Conservation (phyloP, 2,329 filamentous ascomycete species). For the Claviceps arundinis region DNA sequence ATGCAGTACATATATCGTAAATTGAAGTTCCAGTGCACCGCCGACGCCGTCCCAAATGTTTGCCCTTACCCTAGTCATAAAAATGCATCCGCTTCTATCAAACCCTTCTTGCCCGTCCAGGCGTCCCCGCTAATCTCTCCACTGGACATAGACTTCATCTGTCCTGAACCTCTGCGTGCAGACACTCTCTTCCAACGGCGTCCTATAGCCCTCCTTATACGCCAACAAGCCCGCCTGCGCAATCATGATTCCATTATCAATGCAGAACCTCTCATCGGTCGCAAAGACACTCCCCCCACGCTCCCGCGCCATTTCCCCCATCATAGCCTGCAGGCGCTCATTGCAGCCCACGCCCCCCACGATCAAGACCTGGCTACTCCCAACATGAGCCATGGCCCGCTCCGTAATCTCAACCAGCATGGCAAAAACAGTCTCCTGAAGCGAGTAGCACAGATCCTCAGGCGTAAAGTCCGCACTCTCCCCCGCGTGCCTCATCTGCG, state of each 20-base stretch:
- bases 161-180: slow-evolving; percentile 77
- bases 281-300: slow-evolving; percentile 83
- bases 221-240: slow-evolving; percentile 86
- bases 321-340: slow-evolving; percentile 91
- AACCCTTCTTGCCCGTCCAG: background rate
- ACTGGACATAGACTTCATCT: slow-evolving; percentile 68
- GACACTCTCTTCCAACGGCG: slow-evolving; percentile 64
- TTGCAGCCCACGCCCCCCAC: slow-evolving; percentile 96
- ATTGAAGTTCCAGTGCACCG: background rate
- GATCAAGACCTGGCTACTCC: slow-evolving; percentile 77
- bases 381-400: slow-evolving; percentile 95
- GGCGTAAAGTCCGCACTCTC: slow-evolving; percentile 52
- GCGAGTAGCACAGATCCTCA: slow-evolving; percentile 80
- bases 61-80: background rate
- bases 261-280: slow-evolving; percentile 94
- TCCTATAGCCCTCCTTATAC: slow-evolving; percentile 67
- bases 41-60: background rate
- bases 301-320: slow-evolving; percentile 87
- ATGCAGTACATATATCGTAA: no score
- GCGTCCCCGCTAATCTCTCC: slow-evolving; percentile 43
- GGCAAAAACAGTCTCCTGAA: slow-evolving; percentile 90
- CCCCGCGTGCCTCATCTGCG: slow-evolving; percentile 39
- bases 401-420: slow-evolving; percentile 99
- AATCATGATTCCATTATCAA: slow-evolving; percentile 99
- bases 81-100: no score